Base-by-base conservation (phyloP, 1,284 basidiomycete genomes). In the Cryptococcus hybrid region DNA sequence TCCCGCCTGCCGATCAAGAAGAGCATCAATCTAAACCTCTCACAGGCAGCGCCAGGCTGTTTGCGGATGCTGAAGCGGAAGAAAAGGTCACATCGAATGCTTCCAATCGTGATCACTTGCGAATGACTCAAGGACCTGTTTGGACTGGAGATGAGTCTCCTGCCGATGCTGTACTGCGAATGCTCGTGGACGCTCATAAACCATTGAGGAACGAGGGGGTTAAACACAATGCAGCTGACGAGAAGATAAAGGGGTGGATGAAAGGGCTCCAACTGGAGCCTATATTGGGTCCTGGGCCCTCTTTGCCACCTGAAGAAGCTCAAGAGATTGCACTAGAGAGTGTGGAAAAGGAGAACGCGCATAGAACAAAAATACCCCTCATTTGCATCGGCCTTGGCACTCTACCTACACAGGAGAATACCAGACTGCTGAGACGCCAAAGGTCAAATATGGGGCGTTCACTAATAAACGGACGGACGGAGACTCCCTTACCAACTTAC, bases 141-240 rank as follows among this genome's bases (percentile, higher is more conserved):
- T 91, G 88, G 90, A 84, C 83, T 2, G 89, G 88, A 1, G 88
- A 91, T 12, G 89, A 91, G 74, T 80, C 82, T 1, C 80, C 85
- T 3, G 79, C 84, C 57, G 88, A 90, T 77, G 83, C 87, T 0
- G 88, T 91, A 0, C 80, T 92, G 18, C 84, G 89, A 30, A 92
- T 92, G 90, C 83, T 92, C 3, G 82, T 90, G 44, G 89, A 92
- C 79, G 89, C 89, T 66, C 86, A 91, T 79, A 90, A 88, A 75
- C 88, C 89, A 4, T 77, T 89, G 36, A 82, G 88, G 11, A 83
- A 80, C 2, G 66, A 66, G 0, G 65, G 69, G 1, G 55, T 75
- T 52, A 68, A 70, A 54, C 59, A 64, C 54, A 67, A 82, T 60
- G 82, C 84, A 2, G 87, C 89, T 7, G 89, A 92, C 57, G 82